Evolutionary conservation across 2,329 filamentous ascomycete genomes (phyloP), one percentile per base, ranked within the genome.

Genomic region (Cytospora piceicola): DNA sequence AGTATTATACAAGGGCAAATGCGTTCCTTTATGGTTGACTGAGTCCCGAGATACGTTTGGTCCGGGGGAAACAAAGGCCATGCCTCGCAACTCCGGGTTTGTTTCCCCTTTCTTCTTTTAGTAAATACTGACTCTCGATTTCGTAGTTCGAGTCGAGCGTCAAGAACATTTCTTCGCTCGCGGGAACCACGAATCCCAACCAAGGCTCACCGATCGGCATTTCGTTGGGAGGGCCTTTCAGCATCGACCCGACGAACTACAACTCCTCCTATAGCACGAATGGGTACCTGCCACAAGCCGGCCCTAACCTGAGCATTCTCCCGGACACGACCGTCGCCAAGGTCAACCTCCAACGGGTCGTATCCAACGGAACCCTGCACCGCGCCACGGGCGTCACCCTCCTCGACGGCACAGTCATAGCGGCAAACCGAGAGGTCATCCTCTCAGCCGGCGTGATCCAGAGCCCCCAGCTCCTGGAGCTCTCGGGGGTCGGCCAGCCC

Each of bases 221-320:
- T 34, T 62, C 52, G 52, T 29, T 17, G 52, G 46, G n/a, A 62
- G 54, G 60, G 34, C 70, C 71, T 4, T 74, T 52, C 69, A 62
- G 55, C 22, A 62, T 79, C 58, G 75, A 77, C 29, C 68, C 73
- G 5, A 69, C 70, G n/a, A 65, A 70, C 20, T 71, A 77, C 56
- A 71, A 76, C 9, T 68, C 72, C 9, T 71, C 73, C 39, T 74
- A 77, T n/a, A 42, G 39, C 64, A 75, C 79, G 49, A 71, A 72
- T 32, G 66, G 73, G 20, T 72, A 78, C 36, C 69, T 79, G 9
- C 73, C 77, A 32, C 64, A 77, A 15, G 75, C 77, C 4, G 77
- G 75, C n/a, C 72, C 74, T 5, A 78, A 78, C 61, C 71, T 75
- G 36, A 75, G 78, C 56, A 70, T 80, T 22, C 72, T 73, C 65